Evolutionary conservation across 78 protist genomes (phyloP).

Genomic region (Cavenderia fasciculata): DNA sequence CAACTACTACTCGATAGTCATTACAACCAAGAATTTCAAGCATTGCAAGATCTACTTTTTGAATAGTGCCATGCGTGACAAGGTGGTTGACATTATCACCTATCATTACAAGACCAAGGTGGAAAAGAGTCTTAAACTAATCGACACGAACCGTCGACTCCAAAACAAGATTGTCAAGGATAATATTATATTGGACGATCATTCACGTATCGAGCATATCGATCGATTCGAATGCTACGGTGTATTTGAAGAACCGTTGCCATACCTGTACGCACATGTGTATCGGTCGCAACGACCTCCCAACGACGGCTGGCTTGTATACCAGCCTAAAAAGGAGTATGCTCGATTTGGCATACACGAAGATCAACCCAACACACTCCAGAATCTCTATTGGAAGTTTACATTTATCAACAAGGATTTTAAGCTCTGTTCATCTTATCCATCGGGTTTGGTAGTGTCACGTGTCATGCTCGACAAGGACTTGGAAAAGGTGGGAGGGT

Average conservation of each 20-base stretch:
- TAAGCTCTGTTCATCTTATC: constrained; percentile 46
- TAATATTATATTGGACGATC: constrained; percentile 25
- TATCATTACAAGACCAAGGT: constrained; percentile 20
- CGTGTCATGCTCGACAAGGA: constrained; percentile 1
- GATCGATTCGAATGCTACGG: constrained; percentile 55
- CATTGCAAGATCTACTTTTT: constrained; percentile 11
- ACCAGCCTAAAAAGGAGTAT: constrained; percentile 14
- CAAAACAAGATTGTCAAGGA: constrained; percentile 40
- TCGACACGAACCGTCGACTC: not conserved
- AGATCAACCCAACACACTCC: not conserved
- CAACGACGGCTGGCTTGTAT: constrained; percentile 53
- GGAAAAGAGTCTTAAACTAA: constrained; percentile 2
- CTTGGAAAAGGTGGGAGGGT: constrained; percentile 58
- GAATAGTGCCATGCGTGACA: not conserved
- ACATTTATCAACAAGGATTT: constrained; percentile 45
- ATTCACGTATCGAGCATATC: constrained; percentile 28
- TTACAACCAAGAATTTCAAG: constrained; percentile 16
- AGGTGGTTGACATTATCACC: constrained; percentile 3
- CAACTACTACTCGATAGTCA: not conserved
- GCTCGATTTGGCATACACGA: constrained; percentile 19
- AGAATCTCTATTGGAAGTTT: constrained; percentile 19
- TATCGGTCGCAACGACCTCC: too few relatives aligned
- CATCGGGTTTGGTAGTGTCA: constrained; percentile 22
- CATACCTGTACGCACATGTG: constrained; percentile 16
- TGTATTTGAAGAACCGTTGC: constrained; percentile 41